These are phyloP conservation scores for Aristolochia fimbriata DNA, from an alignment of 164 flowering plant species.

Conservation along the genomic window DNA sequence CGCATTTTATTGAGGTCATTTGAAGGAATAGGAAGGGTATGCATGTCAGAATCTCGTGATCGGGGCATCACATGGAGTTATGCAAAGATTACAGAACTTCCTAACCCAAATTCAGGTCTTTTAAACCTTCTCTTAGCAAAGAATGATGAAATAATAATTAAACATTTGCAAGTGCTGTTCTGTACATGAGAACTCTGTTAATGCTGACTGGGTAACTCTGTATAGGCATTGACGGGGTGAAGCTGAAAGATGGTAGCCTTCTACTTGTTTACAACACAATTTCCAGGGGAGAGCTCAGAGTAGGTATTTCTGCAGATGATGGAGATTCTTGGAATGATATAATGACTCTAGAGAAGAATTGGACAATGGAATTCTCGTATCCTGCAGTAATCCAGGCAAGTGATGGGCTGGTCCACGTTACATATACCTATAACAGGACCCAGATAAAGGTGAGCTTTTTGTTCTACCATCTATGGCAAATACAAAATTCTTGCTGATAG, in stretches of 20 bases:
- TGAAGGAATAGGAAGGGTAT: conserved; percentile 46
- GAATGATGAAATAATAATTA: no score
- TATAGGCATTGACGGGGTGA: conserved; percentile 86
- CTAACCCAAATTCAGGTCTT: conserved; percentile 90
- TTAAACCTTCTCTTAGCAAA: no score
- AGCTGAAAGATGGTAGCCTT: conserved; percentile 60
- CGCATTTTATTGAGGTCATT: conserved; percentile 72
- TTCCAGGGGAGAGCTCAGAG: conserved; percentile 75
- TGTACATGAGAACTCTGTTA: no score
- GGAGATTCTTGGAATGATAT: conserved; percentile 80
- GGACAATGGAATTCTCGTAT: conserved; percentile 82
- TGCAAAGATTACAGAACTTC: conserved; percentile 63
- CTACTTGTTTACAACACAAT: conserved; percentile 73
- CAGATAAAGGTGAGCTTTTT: conserved; percentile 11
- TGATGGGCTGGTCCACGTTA: conserved; percentile 13
- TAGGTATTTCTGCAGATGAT: conserved; percentile 62
- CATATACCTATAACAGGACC: conserved; percentile 17
- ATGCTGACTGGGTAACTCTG: not conserved
- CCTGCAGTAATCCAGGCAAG: conserved; percentile 68
- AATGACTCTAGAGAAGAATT: conserved; percentile 55
- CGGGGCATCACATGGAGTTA: conserved; percentile 70
- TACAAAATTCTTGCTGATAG: not conserved
- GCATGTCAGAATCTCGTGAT: conserved; percentile 81
- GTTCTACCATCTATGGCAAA: no score
- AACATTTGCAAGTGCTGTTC: no score